Percentiles rank a stretch among this genome's conserved stretches.
These are phyloP conservation scores for Ceratocystis variospora DNA, from an alignment of 2,329 filamentous ascomycete species.

Conservation along the genomic window DNA sequence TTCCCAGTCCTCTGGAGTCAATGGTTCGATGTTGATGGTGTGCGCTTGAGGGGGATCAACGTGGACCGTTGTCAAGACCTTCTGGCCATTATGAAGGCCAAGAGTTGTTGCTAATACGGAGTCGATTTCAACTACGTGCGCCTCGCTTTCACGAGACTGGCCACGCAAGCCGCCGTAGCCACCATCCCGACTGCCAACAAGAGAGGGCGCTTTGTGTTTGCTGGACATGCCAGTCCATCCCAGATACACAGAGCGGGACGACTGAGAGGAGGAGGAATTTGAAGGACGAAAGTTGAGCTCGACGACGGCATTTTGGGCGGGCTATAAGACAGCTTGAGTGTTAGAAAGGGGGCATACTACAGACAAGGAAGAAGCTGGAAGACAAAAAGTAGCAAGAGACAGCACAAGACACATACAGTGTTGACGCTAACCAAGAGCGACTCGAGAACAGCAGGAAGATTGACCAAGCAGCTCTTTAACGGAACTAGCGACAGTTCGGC, in stretches of 20 bases:
- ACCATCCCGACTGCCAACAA: slow-evolving; percentile 54
- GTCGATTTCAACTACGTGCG: slow-evolving; percentile 71
- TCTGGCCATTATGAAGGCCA: slow-evolving; percentile 68
- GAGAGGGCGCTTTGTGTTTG: slow-evolving; percentile 62
- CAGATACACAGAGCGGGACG: slow-evolving; percentile 59
- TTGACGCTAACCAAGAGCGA: slow-evolving; percentile 78
- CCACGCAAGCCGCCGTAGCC: slow-evolving; percentile 49
- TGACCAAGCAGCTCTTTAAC: slow-evolving; percentile 88
- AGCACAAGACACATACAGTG: slow-evolving; percentile 45
- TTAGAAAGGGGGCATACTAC: slow-evolving; percentile 20
- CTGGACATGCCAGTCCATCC: slow-evolving; percentile 98
- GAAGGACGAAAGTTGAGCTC: slow-evolving; percentile 60
- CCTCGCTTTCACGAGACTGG: slow-evolving; percentile 52
- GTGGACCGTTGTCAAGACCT: slow-evolving; percentile 59
- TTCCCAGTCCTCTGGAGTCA: slow-evolving; percentile 95
- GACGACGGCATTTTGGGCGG: slow-evolving; percentile 90
- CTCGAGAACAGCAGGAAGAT: slow-evolving; percentile 73
- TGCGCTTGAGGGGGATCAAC: slow-evolving; percentile 82
- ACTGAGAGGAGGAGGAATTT: slow-evolving; percentile 30
- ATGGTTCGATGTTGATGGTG: slow-evolving; percentile 89
- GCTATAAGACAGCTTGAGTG: slow-evolving; percentile 33
- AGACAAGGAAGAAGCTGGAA: background rate
- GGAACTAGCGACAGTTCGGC: slow-evolving; percentile 77
- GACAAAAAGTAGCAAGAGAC: slow-evolving; percentile 14
- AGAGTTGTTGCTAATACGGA: slow-evolving; percentile 66